phyloP scores from a whole-genome alignment of 169 alveolate species.

The Plasmodium gaboni region DNA sequence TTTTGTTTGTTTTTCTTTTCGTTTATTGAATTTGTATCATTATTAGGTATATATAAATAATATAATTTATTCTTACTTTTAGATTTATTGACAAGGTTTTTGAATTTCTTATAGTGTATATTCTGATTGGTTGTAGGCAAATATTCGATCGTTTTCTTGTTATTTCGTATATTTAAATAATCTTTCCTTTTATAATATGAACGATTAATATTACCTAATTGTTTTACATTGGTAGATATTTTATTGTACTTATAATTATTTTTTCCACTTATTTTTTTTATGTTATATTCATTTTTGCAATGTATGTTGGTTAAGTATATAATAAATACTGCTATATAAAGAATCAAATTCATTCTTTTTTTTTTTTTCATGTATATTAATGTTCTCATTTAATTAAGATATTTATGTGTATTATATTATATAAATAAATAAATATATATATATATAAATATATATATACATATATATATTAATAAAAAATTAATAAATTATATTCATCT shows the following conservation, averaged over 20 bases:
- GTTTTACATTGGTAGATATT: slow-evolving; percentile 4
- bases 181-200: slow-evolving; percentile 29
- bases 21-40: background rate
- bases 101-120: slow-evolving; percentile 38
- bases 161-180: slow-evolving; percentile 37
- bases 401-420: too few species aligned
- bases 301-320: slow-evolving; percentile 16
- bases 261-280: slow-evolving; percentile 15
- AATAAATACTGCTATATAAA: slow-evolving; percentile 17
- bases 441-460: slow-evolving; percentile 4
- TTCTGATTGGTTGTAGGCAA: slow-evolving; percentile 7
- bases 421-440: background rate
- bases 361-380: background rate
- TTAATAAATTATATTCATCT: too few species aligned
- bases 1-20: slow-evolving; percentile 20
- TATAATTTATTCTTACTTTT: slow-evolving; percentile 47
- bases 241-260: slow-evolving; percentile 6
- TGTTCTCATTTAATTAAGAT: too few species aligned
- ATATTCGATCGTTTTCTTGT: slow-evolving; percentile 19
- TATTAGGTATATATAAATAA: slow-evolving; percentile 54
- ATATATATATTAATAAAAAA: background rate
- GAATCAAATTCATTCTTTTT: slow-evolving; percentile 23
- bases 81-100: slow-evolving; percentile 15
- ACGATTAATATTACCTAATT: slow-evolving; percentile 8
- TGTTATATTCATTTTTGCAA: slow-evolving; percentile 21